Conservation (phyloP, 176 grass and related monocot genomes). For the Oryza glaberrima region DNA sequence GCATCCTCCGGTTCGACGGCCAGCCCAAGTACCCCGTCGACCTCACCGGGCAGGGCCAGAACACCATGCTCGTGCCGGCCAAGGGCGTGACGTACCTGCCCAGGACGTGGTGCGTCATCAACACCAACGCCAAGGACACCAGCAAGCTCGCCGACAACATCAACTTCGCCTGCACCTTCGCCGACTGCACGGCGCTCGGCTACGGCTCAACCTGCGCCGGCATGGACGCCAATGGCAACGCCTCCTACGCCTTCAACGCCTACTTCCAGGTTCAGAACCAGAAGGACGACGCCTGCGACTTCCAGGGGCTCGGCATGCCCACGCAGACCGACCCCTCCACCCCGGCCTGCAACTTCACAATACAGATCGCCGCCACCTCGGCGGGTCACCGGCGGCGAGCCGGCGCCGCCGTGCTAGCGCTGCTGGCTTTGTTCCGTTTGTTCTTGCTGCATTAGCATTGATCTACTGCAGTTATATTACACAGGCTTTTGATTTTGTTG, state of each 20-base stretch:
- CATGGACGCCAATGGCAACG: slow-evolving; percentile 63
- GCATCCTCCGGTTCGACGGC: slow-evolving; percentile 80
- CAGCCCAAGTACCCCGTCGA: slow-evolving; percentile 86
- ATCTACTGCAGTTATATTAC: neutral
- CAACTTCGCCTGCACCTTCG: slow-evolving; percentile 61
- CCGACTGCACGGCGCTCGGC: slow-evolving; percentile 69
- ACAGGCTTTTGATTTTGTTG: slow-evolving; percentile 24
- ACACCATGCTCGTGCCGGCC: slow-evolving; percentile 51
- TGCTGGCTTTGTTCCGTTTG: neutral
- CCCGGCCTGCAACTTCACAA: slow-evolving; percentile 59
- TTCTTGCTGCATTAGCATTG: slow-evolving; percentile 10
- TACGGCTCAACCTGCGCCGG: slow-evolving; percentile 55
- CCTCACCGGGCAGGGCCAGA: slow-evolving; percentile 59
- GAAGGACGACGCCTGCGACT: slow-evolving; percentile 42
- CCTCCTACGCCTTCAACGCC: slow-evolving; percentile 68
- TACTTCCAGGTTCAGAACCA: slow-evolving; percentile 73
- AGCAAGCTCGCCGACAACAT: slow-evolving; percentile 59
- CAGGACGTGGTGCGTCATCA: slow-evolving; percentile 59
- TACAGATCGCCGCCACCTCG: slow-evolving; percentile 51
- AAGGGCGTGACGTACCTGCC: slow-evolving; percentile 49
- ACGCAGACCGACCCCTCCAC: slow-evolving; percentile 54
- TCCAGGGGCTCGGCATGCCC: slow-evolving; percentile 53
- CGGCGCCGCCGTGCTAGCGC: neutral
- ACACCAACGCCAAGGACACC: slow-evolving; percentile 48
- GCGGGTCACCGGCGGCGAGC: neutral